Conservation (phyloP, 768 basidiomycete species). For the Tulasnella sp. region DNA sequence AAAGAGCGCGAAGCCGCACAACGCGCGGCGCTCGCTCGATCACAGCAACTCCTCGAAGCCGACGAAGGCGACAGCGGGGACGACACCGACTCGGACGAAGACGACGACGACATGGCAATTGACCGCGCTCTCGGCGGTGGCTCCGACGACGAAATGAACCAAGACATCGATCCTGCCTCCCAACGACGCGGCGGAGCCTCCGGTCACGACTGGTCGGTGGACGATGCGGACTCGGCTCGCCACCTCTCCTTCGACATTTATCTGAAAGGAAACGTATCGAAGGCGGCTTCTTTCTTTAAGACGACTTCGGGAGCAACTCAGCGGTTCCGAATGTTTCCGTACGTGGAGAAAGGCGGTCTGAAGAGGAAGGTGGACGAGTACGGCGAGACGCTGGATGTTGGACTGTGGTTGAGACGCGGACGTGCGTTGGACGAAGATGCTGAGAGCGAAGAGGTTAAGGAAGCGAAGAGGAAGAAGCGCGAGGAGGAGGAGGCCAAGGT, state of each 20-base stretch:
- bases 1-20: slow-evolving; percentile 81
- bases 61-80: slow-evolving; percentile 51
- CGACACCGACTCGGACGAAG: slow-evolving; percentile 50
- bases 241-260: slow-evolving; percentile 91
- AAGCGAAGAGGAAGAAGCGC: slow-evolving; percentile 49
- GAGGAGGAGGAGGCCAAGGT: slow-evolving; percentile 81
- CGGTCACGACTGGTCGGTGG: slow-evolving; percentile 21
- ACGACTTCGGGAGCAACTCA: slow-evolving; percentile 55
- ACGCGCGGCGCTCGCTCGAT: slow-evolving; percentile 70
- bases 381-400: slow-evolving; percentile 90
- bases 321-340: slow-evolving; percentile 95
- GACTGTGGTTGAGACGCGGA: slow-evolving; percentile 88
- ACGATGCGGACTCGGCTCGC: slow-evolving; percentile 62
- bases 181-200: background rate
- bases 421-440: slow-evolving; percentile 84
- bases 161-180: slow-evolving; percentile 35
- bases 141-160: slow-evolving; percentile 49
- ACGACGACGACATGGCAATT: slow-evolving; percentile 8
- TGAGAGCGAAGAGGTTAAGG: slow-evolving; percentile 68
- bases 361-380: slow-evolving; percentile 88
- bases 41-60: slow-evolving; percentile 76
- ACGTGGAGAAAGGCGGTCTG: slow-evolving; percentile 57
- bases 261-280: slow-evolving; percentile 89
- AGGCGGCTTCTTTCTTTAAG: slow-evolving; percentile 73
- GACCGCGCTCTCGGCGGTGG: background rate